Base-by-base conservation (phyloP, 371 early-diverging fungal species). In the Syncephalastrum monosporum region DNA sequence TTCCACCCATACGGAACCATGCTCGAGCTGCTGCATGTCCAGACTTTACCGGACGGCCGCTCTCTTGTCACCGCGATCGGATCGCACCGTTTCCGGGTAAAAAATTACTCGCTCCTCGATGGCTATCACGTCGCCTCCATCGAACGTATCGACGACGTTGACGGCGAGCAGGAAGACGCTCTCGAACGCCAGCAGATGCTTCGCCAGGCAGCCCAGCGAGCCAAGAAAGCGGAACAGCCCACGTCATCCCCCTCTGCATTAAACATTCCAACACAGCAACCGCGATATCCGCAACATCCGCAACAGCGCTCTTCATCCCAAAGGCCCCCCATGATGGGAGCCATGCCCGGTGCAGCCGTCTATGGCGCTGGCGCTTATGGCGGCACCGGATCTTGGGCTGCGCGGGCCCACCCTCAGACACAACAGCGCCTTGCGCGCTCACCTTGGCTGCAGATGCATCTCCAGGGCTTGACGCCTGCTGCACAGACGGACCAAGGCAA, bases 121-220 rank as follows among this genome's bases (percentile, higher is more conserved):
- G 75, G 75, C 3, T 75, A 75, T 54, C 64, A 67, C 49, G 63
- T 75, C 23, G 82, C 71, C 4, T 51, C 65, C 33, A 62, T 79
- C 23, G 77, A 79, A 61, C 50, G 75, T n/a, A 56, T 81, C 5
- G 82, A 81, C 52, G 77, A 81, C 51, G 55, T 71, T 17, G 70
- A 65, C 53, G 46, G 59, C 7, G 69, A 68, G 49, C 57, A 63
- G 23, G 66, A 68, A 44, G 50, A 60, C 17, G 47, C 59, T 23
- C 38, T 55, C 15, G 66, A 68, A 54, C 68, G 66, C 43, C 63
- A 61, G 17, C 64, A 66, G 19, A 68, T 72, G 16, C 54, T 68
- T 16, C 60, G 38, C 16, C 64, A 61, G 10, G 55, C 42, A 47
- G 68, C 68, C 0, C 29, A 42, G n/a, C 17, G 68, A 24, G 66